Base-by-base conservation (phyloP, 2,329 filamentous ascomycete genomes). In the Ascochyta rabiei region DNA sequence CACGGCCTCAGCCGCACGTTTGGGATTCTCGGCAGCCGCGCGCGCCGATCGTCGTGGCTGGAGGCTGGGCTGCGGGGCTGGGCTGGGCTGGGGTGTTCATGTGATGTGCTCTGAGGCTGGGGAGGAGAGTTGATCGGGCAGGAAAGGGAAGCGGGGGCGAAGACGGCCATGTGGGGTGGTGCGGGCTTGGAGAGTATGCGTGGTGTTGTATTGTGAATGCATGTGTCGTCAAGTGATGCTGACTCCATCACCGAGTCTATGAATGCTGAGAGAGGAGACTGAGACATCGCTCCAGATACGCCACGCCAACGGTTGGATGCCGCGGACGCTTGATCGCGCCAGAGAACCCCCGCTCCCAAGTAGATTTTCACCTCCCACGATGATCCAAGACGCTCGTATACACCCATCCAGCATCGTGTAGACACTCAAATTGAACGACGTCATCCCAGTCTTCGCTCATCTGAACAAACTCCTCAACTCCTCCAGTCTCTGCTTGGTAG, bases 401-500 rank as follows among this genome's bases (percentile, higher is more conserved):
- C n/a, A 38, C 26, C 38, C 26, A 6, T 26, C 23, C 40, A 35
- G 21, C 18, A 8, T 15, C 12, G 16, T 5, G 13, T 5, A 30
- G 6, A 41, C 2, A 12, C 12, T n/a, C 15, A 30, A 1, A 12
- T 19, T 10, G 19, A 16, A 15, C 18, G 16, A 15, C 3, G 19
- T 9, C 15, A 13, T 30, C 10, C 13, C 24, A 16, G 9, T 1
- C 16, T 12, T 6, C 15, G 31, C 38, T 51, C n/a, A 56, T 30
- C 47, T 45, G 71, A 89, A 88, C 41, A 89, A 74, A 65, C 79
- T 81, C 68, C 81, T 79, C 64, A 88, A 75, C 66, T 87, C 84
- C 66, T 84, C 80, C 70, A 89, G 76, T 50, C 81, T 85, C 77
- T 88, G 82, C 76, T 86, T 85, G 6, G 87, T 86, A 39, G 84